Conservation (phyloP, 2,329 filamentous ascomycete species). For the Aspergillus japonicus region DNA sequence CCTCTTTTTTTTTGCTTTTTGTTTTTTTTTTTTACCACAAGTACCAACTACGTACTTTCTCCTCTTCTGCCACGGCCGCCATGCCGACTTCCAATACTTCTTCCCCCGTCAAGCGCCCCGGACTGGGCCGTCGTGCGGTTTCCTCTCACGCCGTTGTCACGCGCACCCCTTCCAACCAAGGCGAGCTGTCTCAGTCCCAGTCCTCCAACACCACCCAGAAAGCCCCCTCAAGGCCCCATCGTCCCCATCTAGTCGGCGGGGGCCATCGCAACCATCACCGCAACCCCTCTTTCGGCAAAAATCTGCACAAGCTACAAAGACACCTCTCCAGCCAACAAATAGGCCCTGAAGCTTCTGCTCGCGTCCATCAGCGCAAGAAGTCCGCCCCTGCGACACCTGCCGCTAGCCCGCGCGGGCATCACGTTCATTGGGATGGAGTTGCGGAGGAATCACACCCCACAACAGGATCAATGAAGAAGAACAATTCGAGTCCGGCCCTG, state of each 20-base stretch:
- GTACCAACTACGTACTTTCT: background rate
- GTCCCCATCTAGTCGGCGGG: constrained; percentile 44
- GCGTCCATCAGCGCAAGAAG: constrained; percentile 48
- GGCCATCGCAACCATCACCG: constrained; percentile 42
- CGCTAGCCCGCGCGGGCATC: constrained; percentile 41
- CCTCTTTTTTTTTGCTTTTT: background rate
- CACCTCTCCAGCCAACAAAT: constrained; percentile 30
- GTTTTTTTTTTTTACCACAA: background rate
- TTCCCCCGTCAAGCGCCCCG: constrained; percentile 42
- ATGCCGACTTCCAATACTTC: constrained; percentile 33
- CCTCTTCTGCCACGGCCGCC: constrained; percentile 15
- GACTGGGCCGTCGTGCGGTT: constrained; percentile 40
- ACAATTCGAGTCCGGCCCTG: constrained; percentile 45
- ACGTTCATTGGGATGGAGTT: constrained; percentile 45
- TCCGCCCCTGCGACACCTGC: constrained; percentile 46
- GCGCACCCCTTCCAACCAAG: constrained; percentile 33
- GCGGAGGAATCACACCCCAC: constrained; percentile 35
- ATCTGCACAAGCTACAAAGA: constrained; percentile 44
- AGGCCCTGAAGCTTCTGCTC: constrained; percentile 36
- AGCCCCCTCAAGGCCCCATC: constrained; percentile 36
- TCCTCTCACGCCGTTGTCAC: constrained; percentile 43
- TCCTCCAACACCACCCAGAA: constrained; percentile 32
- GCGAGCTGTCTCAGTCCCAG: constrained; percentile 31
- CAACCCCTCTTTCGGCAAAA: constrained; percentile 45
- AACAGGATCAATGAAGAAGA: constrained; percentile 44